These are phyloP conservation scores for Pilatotrama ljubarskyi DNA, from an alignment of 768 basidiomycete genomes.

Conservation along the genomic window DNA sequence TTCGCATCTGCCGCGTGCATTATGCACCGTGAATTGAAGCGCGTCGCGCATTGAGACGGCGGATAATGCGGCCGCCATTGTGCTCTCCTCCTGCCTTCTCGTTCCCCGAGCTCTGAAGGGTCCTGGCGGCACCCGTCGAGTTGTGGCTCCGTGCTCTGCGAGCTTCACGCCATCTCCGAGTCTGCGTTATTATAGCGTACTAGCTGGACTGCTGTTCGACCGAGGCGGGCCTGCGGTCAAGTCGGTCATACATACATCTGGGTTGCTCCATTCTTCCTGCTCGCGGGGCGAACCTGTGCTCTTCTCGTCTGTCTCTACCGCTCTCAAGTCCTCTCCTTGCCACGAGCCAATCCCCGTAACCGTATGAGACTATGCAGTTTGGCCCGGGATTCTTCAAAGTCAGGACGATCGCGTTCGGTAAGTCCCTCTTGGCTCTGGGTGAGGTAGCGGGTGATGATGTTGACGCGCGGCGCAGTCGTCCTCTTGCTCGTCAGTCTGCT, in stretches of 20 bases:
- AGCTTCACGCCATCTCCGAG: background rate
- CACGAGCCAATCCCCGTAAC: background rate
- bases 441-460: background rate
- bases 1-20: background rate
- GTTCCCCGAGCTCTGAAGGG: background rate
- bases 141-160: background rate
- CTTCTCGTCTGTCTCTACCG: background rate
- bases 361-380: constrained; percentile 23
- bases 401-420: constrained; percentile 30
- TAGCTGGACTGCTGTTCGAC: background rate
- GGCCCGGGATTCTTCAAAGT: constrained; percentile 27
- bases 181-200: background rate
- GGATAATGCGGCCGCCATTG: background rate
- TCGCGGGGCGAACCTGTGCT: constrained; percentile 1
- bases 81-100: background rate
- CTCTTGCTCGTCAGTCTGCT: constrained; percentile 46
- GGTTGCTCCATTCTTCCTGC: background rate
- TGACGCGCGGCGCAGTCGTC: constrained; percentile 35
- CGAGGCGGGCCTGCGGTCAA: constrained; percentile 10
- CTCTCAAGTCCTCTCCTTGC: background rate
- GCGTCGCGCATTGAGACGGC: background rate
- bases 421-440: constrained; percentile 4
- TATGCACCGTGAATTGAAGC: constrained; percentile 1
- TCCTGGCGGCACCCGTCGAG: too few relatives aligned
- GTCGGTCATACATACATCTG: constrained; percentile 7